Base-by-base conservation (phyloP, 1,284 basidiomycete species). In the Boletus calvinii region DNA sequence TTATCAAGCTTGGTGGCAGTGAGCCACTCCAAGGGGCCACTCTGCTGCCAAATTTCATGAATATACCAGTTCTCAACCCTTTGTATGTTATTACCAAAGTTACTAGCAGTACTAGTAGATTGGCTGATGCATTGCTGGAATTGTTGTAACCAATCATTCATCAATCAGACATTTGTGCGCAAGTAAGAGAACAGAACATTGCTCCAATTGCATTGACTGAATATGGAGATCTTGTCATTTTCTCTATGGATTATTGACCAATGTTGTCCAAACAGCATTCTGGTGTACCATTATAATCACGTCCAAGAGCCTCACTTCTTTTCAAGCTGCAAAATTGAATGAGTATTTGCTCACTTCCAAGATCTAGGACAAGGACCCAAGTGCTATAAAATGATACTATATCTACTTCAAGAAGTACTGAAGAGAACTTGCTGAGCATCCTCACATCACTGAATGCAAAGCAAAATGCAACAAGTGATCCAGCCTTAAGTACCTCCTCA, bases 391-490 rank as follows among this genome's bases (percentile, higher is more conserved):
- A 53, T 77, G 75, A 41, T 99, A 99, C 64, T 85, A 93, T 43
- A 75, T 80, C 34, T 87, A 93, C 18, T 99, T 99, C 74, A 89
- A 90, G 77, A 86, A 92, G 67, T 89, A 94, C 55, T 94, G 93
- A 82, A 84, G 84, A 60, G 92, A 93, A 58, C 78, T 54, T 7
- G 52, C 71, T 83, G 93, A 96, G 63, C 81, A 87, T 59, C 83
- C 91, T n/a, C 86, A 91, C 50, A 91, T 95, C 58, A 74, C 83
- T 20, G 86, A 92, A 62, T 93, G 92, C 30, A 90, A 92, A 66
- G 85, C 88, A 7, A 94, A 93, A 65, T 84, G 91, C 36, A 87
- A 84, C 61, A 94, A 94, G 67, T 90, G 94, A 37, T 84, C 89
- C 52, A 90, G 91, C 56, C 81, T 94, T 22, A 91, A 94, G 65